These are phyloP conservation scores for Dichomitus squalens DNA, from an alignment of 1,284 basidiomycete species.

Conservation along the genomic window DNA sequence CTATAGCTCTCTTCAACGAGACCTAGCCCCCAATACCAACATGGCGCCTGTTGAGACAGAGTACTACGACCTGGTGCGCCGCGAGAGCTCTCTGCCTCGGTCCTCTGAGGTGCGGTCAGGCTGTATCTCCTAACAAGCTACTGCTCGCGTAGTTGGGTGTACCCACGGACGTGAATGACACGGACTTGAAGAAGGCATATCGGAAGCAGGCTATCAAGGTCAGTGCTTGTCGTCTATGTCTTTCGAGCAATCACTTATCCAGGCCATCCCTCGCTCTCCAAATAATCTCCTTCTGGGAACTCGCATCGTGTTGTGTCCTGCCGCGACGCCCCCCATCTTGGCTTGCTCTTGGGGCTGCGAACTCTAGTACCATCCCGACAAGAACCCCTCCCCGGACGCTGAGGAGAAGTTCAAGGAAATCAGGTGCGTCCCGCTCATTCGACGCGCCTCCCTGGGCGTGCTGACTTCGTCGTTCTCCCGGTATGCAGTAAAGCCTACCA, in stretches of 20 bases:
- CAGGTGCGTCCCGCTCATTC: conserved; percentile 48
- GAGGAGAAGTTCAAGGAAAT: conserved; percentile 95
- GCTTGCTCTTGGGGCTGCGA: neutral
- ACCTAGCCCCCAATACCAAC: neutral
- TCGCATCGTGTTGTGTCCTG: neutral
- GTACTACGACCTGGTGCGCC: conserved; percentile 49
- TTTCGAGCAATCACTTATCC: neutral
- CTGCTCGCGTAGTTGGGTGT: conserved; percentile 45
- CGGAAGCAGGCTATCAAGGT: conserved; percentile 95
- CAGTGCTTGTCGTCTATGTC: conserved; percentile 7
- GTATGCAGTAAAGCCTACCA: conserved; percentile 83
- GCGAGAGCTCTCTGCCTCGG: neutral
- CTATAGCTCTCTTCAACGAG: conserved; percentile 1
- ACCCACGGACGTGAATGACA: conserved; percentile 57
- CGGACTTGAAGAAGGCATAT: conserved; percentile 93
- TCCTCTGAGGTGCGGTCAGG: neutral
- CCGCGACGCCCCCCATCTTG: neutral
- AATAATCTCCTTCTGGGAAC: neutral
- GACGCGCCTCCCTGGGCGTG: neutral
- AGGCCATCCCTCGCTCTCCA: neutral
- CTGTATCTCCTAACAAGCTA: neutral
- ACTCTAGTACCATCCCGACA: conserved; percentile 87
- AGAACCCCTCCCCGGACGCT: conserved; percentile 86
- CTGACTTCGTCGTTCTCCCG: conserved; percentile 12
- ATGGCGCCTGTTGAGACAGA: conserved; percentile 53